Percentiles rank a stretch among this genome's conserved stretches.
Evolutionary conservation across 345 rosid species (phyloP).

Genomic region (Eucalyptus cladocalyx): DNA sequence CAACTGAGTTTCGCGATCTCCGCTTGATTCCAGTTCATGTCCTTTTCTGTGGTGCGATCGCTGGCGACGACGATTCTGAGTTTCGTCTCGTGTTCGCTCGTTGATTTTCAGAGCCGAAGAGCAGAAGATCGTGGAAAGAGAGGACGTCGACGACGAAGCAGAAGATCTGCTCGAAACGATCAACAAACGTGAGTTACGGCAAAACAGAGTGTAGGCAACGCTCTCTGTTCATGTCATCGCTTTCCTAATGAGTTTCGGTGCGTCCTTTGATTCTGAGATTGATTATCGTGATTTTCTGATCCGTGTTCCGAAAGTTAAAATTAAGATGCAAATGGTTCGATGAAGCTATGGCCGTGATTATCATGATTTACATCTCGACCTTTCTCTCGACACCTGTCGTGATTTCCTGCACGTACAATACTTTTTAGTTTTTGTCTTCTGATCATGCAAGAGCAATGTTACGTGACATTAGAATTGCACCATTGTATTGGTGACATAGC

Average conservation of each 20-base stretch:
- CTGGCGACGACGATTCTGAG: rapidly evolving
- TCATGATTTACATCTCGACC: background rate
- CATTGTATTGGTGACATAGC: background rate
- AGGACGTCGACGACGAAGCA: background rate
- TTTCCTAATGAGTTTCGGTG: background rate
- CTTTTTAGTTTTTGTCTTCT: background rate
- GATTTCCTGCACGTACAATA: background rate
- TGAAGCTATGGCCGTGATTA: background rate
- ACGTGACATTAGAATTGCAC: background rate
- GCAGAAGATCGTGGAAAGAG: background rate
- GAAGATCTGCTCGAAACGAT: background rate
- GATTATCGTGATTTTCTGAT: background rate
- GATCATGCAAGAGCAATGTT: background rate
- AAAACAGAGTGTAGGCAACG: background rate
- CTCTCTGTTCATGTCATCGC: background rate
- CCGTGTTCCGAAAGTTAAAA: background rate
- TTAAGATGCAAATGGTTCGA: background rate
- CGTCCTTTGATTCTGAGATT: background rate
- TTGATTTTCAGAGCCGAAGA: background rate
- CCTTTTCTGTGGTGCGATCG: rapidly evolving
- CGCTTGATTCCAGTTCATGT: background rate
- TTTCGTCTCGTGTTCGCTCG: background rate
- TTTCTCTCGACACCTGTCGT: background rate
- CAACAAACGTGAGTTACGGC: background rate
- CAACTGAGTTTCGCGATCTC: slow-evolving; percentile 14